These are phyloP conservation scores for Cenococcum geophilum DNA, from an alignment of 495 filamentous ascomycete genomes.

Conservation along the genomic window DNA sequence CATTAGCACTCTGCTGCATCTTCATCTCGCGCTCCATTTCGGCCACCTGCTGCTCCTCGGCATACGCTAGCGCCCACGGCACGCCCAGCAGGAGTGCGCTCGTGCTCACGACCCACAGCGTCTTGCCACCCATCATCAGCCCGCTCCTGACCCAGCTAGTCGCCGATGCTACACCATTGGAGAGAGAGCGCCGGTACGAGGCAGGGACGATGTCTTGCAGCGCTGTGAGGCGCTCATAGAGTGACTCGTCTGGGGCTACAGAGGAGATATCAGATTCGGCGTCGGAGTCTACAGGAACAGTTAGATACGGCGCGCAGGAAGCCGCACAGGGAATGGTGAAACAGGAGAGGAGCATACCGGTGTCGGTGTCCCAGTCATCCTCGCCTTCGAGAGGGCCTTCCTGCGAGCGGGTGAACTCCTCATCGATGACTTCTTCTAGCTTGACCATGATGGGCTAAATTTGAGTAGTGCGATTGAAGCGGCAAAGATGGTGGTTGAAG, in stretches of 20 bases:
- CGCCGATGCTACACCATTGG: conserved; percentile 51
- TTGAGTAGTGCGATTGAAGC: background rate
- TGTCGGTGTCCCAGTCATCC: conserved; percentile 75
- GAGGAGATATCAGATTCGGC: conserved; percentile 54
- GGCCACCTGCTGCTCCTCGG: conserved; percentile 89
- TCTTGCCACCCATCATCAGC: conserved; percentile 67
- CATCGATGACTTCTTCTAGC: conserved; percentile 91
- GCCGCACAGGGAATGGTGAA: conserved; percentile 1
- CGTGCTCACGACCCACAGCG: conserved; percentile 80
- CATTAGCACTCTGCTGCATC: conserved; percentile 74
- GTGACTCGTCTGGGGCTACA: conserved; percentile 48
- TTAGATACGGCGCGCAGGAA: conserved; percentile 1
- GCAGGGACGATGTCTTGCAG: conserved; percentile 90
- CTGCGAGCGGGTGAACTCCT: conserved; percentile 75
- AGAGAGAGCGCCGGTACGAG: conserved; percentile 64
- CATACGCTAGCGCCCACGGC: conserved; percentile 84
- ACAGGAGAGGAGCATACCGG: conserved; percentile 53
- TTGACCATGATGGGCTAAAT: conserved; percentile 71
- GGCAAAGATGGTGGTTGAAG: no score
- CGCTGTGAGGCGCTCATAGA: conserved; percentile 75
- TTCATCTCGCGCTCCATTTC: conserved; percentile 97
- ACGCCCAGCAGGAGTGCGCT: conserved; percentile 83
- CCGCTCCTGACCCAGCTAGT: conserved; percentile 55
- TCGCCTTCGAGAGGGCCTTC: conserved; percentile 73
- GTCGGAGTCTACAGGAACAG: conserved; percentile 23